phyloP scores from a whole-genome alignment of 208 protist species.

The Acanthamoeba quina region DNA sequence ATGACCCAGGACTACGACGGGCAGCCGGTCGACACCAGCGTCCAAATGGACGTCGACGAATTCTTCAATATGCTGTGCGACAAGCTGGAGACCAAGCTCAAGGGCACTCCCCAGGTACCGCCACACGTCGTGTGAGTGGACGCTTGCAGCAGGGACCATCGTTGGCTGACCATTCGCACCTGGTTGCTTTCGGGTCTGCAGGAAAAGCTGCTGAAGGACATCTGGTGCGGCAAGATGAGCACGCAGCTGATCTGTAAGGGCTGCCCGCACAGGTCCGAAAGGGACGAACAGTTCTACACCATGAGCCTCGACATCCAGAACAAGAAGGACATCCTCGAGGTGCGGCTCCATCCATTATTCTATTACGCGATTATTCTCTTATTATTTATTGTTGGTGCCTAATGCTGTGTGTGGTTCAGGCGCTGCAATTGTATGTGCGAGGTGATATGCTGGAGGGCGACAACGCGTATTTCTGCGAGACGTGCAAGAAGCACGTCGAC shows the following conservation, averaged over 20 bases:
- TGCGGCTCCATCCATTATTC: neutral
- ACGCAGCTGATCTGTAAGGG: conserved; percentile 87
- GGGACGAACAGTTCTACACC: conserved; percentile 83
- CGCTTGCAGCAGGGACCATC: too few relatives aligned
- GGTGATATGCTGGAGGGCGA: conserved; percentile 85
- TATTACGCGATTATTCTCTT: conserved; percentile 48
- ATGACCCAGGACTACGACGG: conserved; percentile 81
- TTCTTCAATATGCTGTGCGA: conserved; percentile 87
- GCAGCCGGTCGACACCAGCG: conserved; percentile 72
- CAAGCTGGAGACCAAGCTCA: conserved; percentile 77
- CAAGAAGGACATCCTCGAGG: conserved; percentile 60
- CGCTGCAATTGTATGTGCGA: conserved; percentile 84
- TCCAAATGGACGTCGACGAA: conserved; percentile 88
- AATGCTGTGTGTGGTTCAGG: conserved; percentile 73
- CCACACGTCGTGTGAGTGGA: too few relatives aligned
- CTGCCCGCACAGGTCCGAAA: conserved; percentile 82
- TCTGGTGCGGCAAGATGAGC: conserved; percentile 83
- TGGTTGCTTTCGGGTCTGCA: neutral
- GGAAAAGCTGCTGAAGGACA: conserved; percentile 80
- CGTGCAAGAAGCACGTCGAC: conserved; percentile 78
- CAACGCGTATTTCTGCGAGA: conserved; percentile 86
- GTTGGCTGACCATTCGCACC: too few relatives aligned
- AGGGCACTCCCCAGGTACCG: conserved; percentile 47
- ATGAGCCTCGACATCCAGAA: conserved; percentile 72
- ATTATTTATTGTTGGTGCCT: neutral